Base-by-base conservation (phyloP, 768 basidiomycete species). In the Suillus spraguei region DNA sequence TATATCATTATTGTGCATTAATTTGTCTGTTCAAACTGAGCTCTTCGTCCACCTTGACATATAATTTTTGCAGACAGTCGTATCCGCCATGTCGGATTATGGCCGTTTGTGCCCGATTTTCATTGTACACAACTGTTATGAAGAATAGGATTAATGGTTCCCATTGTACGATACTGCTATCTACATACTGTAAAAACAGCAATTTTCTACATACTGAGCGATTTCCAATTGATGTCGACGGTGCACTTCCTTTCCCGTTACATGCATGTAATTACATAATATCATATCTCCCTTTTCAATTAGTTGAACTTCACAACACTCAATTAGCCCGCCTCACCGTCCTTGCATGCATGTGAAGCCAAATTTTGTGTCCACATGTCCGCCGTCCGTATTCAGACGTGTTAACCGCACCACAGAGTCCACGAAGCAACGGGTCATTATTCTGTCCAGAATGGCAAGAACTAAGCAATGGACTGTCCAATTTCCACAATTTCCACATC, bases 1-100 rank as follows among this genome's bases (percentile, higher is more conserved):
- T 41, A 4, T 59, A 59, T 59, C 61, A 62, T 11, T 62, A 59
- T 22, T 62, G 61, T 62, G 39, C 17, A 55, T 47, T 22, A n/a
- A 16, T 16, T 14, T 16, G 14, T 55, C 35, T 32, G 28, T 50
- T 24, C 46, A 8, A 24, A n/a, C 10, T 24, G 6, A 35, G 17
- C 32, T 24, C 17, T n/a, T 35, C 20, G 4, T 61, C 16, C 22
- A 9, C 35, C 10, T 32, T 56, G 33, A 42, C 32, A 13, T 20
- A 13, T 61, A 47, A 63, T 61, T 5, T 58, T 28, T 28, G 4
- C 28, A 28, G 28, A 28, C 47, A 22, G 24, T 22, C 22, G n/a
- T 60, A 8, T 14, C 24, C 16, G 38, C 22, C n/a, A 49, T 32
- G 7, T 28, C 38, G 17, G 39, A 33, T 50, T 52, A 63, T 50